Conservation (phyloP, 352 stramenopile genomes). For the Phytophthora foliorum region DNA sequence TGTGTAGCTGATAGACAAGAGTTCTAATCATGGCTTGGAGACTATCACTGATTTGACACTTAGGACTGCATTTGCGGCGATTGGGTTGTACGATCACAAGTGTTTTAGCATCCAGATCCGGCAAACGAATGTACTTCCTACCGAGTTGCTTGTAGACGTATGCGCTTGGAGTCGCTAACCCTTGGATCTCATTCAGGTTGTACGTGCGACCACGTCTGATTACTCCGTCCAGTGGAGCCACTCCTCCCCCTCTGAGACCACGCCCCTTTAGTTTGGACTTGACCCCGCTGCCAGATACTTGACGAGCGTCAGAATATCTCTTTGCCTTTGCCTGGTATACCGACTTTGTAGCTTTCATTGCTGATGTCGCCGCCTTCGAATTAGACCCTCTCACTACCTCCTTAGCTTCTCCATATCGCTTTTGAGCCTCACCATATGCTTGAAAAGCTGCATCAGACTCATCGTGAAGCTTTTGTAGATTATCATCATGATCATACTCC, state of each 20-base stretch:
- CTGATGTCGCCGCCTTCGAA: not conserved
- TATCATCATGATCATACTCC: not conserved
- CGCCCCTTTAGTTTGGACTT: not conserved
- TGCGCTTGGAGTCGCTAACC: not conserved
- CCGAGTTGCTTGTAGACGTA: not conserved
- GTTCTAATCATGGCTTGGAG: slow-evolving; percentile 12
- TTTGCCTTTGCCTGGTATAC: not conserved
- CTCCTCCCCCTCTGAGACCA: slow-evolving; percentile 1
- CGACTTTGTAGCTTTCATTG: not conserved
- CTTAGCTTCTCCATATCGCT: slow-evolving; percentile 10
- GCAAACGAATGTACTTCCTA: too few relatives aligned
- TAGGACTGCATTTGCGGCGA: not conserved
- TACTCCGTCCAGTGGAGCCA: slow-evolving; percentile 1
- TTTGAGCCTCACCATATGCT: slow-evolving; percentile 20
- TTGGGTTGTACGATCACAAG: slow-evolving; percentile 3
- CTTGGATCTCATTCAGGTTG: slow-evolving; percentile 7
- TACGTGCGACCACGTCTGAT: not conserved
- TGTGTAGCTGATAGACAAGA: slow-evolving; percentile 2
- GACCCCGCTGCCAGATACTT: too few relatives aligned
- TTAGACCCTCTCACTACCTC: not conserved
- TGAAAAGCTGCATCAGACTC: slow-evolving; percentile 16
- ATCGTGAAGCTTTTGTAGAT: slow-evolving; percentile 12
- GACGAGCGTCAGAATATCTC: too few relatives aligned
- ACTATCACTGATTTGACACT: slow-evolving; percentile 4
- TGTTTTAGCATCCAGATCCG: not conserved